phyloP scores from a whole-genome alignment of 108 stramenopile species.

The Aureococcus anophagefferens region DNA sequence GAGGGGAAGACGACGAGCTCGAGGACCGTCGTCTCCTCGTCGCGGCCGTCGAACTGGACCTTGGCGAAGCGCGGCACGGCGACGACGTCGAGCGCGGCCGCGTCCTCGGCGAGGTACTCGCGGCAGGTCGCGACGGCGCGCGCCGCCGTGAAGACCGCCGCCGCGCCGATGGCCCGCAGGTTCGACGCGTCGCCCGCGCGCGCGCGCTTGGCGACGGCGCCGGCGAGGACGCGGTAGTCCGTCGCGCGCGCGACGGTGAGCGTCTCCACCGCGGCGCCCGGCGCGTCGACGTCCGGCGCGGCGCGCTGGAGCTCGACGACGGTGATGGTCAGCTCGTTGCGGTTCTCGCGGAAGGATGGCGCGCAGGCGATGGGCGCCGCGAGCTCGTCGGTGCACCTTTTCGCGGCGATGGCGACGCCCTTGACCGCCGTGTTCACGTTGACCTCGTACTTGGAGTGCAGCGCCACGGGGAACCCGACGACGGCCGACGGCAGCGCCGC shows the following conservation, averaged over 20 bases:
- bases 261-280: neutral
- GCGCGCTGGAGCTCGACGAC: neutral
- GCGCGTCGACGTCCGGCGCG: neutral
- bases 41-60: neutral
- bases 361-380: neutral
- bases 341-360: neutral
- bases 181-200: neutral
- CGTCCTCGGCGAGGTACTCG: slow-evolving; percentile 1
- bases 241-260: neutral
- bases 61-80: neutral
- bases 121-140: neutral
- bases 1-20: neutral
- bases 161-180: neutral
- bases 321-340: neutral
- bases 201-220: slow-evolving; percentile 1
- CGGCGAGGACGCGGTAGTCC: slow-evolving; percentile 6
- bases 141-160: neutral
- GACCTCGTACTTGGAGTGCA: neutral
- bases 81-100: neutral
- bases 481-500: neutral
- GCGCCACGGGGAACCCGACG: neutral
- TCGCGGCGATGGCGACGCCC: neutral
- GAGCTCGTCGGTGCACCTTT: neutral
- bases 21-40: neutral
- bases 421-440: slow-evolving; percentile 2